Conservation (phyloP, 306 rosid species). For the Cucumis melo region DNA sequence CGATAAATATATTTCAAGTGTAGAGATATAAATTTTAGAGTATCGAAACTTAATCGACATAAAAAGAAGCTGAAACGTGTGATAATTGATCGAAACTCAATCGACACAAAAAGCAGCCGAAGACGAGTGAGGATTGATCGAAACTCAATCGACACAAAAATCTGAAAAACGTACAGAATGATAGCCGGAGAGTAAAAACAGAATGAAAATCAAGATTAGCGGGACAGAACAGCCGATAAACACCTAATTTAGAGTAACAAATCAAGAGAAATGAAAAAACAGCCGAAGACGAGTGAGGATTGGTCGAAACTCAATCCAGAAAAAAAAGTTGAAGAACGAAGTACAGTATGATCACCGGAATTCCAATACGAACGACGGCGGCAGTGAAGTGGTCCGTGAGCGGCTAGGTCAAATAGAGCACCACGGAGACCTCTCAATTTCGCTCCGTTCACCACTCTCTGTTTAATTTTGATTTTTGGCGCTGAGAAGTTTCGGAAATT, state of each 20-base stretch:
- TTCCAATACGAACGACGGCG: neutral
- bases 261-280: neutral
- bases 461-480: neutral
- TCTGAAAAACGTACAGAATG: no score
- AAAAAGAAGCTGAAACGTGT: no score
- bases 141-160: no score
- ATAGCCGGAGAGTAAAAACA: neutral
- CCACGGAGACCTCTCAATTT: neutral
- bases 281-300: neutral
- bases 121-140: no score
- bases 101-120: no score
- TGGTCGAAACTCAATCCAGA: neutral
- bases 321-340: neutral
- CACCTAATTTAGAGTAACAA: neutral
- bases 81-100: no score
- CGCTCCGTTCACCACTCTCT: neutral
- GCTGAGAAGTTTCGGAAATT: neutral
- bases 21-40: neutral
- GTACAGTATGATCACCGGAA: neutral
- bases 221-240: no score
- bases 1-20: neutral
- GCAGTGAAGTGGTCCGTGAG: neutral
- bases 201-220: neutral
- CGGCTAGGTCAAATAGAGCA: neutral
- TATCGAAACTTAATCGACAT: no score